Evolutionary conservation across 2,329 filamentous ascomycete species (phyloP).

Genomic region (Cordyceps fumosorosea): DNA sequence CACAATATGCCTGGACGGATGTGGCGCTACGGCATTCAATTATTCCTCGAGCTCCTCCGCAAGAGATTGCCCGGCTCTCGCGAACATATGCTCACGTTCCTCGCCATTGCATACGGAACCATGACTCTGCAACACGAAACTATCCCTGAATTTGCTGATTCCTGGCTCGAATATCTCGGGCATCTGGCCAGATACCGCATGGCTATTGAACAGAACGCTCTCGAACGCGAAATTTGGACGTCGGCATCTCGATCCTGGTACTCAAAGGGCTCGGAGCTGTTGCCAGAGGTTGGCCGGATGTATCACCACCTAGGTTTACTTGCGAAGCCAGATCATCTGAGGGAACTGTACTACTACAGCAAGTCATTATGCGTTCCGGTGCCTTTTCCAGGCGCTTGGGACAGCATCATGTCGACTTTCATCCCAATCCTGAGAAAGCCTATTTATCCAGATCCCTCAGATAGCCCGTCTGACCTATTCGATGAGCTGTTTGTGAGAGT

Average conservation of each 20-base stretch:
- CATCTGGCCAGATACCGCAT: conserved; percentile 79
- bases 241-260: conserved; percentile 79
- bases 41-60: conserved; percentile 70
- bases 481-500: conserved; percentile 57
- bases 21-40: conserved; percentile 91
- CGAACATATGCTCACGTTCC: conserved; percentile 87
- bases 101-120: conserved; percentile 85
- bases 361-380: conserved; percentile 63
- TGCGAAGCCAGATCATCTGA: conserved; percentile 60
- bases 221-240: conserved; percentile 74
- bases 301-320: conserved; percentile 86
- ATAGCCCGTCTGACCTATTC: too few species aligned
- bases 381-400: conserved; percentile 59
- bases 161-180: conserved; percentile 89
- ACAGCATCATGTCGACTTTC: conserved; percentile 65
- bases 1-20: conserved; percentile 90
- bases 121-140: conserved; percentile 83
- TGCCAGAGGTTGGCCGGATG: conserved; percentile 67
- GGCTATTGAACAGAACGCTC: conserved; percentile 82
- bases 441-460: conserved; percentile 26
- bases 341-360: conserved; percentile 66
- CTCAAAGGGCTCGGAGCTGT: conserved; percentile 68
- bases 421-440: conserved; percentile 44
- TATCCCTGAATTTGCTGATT: conserved; percentile 74
- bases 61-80: conserved; percentile 67